Percentiles rank a stretch among this genome's conserved stretches.
Evolutionary conservation across 2,329 filamentous ascomycete species (phyloP).

Genomic region (Calonectria crousiana): DNA sequence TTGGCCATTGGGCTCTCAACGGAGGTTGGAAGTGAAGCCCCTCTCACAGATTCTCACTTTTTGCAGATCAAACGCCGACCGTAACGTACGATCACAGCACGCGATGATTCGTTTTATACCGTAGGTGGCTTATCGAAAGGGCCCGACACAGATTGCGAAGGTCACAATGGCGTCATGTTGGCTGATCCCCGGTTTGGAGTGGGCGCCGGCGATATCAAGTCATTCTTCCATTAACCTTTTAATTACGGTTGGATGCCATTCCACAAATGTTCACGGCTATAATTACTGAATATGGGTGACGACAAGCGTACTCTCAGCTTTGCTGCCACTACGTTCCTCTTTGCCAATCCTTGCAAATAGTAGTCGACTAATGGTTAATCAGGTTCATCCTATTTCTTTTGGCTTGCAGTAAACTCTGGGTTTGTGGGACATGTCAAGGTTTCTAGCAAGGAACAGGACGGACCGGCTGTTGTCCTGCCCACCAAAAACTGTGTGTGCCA

Average conservation of each 20-base stretch:
- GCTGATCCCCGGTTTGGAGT: neutral
- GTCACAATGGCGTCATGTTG: neutral
- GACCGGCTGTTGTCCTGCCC: neutral
- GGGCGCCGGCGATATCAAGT: neutral
- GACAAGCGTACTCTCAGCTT: neutral
- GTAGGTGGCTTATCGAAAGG: neutral
- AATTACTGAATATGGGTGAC: neutral
- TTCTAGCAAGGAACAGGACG: neutral
- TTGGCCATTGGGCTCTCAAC: neutral
- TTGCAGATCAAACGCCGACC: neutral
- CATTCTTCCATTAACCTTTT: neutral
- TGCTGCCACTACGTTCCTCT: neutral
- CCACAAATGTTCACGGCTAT: neutral
- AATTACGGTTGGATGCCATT: neutral
- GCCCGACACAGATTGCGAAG: neutral
- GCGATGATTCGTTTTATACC: neutral
- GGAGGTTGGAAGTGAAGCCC: neutral
- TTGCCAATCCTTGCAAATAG: neutral
- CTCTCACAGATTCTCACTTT: neutral
- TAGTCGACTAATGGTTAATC: neutral
- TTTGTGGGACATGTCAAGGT: neutral
- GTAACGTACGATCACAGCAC: neutral
- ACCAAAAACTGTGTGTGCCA: accelerated
- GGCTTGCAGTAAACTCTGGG: neutral
- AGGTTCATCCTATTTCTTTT: neutral